Conservation (phyloP, 352 stramenopile genomes). For the Phytophthora gonapodyides region DNA sequence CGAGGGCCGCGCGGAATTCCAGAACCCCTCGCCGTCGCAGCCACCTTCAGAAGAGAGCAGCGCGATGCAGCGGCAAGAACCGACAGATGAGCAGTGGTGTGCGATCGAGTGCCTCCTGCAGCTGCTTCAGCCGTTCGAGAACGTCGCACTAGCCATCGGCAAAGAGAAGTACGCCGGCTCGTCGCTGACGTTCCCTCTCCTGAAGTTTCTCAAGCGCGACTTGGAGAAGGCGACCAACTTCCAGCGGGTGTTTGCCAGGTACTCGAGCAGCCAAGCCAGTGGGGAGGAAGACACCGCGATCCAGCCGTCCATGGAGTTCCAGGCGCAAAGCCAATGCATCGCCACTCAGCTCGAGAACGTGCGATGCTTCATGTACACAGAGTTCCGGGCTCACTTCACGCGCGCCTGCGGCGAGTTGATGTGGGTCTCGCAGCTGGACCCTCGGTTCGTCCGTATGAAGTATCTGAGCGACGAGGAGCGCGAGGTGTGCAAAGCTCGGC, state of each 20-base stretch:
- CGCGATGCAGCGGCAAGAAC: conserved; percentile 26
- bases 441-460: conserved; percentile 55
- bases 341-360: conserved; percentile 37
- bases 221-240: conserved; percentile 52
- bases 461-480: conserved; percentile 51
- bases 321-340: conserved; percentile 32
- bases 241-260: conserved; percentile 44
- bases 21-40: conserved; percentile 23
- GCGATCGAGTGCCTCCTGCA: conserved; percentile 47
- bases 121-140: conserved; percentile 54
- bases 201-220: conserved; percentile 55
- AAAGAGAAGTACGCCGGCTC: conserved; percentile 52
- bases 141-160: conserved; percentile 42
- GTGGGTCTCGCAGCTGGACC: conserved; percentile 57
- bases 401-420: conserved; percentile 44
- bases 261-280: conserved; percentile 12
- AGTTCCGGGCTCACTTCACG: conserved; percentile 45
- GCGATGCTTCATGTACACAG: conserved; percentile 42
- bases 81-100: conserved; percentile 44
- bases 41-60: conserved; percentile 11
- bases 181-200: conserved; percentile 43
- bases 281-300: not conserved
- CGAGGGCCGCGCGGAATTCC: conserved; percentile 44
- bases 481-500: conserved; percentile 41
- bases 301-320: conserved; percentile 19